Conservation (phyloP, 108 stramenopile species). For the Pelagomonas calceolata region DNA sequence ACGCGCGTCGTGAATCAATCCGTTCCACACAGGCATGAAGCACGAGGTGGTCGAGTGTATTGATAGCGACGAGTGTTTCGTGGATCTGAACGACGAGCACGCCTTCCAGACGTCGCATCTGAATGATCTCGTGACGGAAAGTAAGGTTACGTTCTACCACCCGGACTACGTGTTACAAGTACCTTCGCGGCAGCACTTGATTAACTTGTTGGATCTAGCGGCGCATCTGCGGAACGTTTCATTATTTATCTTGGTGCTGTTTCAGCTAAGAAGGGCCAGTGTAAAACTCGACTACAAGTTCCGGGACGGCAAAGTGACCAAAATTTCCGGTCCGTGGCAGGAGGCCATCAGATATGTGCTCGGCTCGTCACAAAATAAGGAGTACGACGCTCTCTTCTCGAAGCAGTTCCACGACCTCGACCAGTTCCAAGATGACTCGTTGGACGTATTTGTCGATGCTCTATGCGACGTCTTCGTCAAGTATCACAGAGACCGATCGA, state of each 20-base stretch:
- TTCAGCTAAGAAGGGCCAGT: slow-evolving; percentile 29
- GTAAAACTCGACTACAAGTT: slow-evolving; percentile 25
- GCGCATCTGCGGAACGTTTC: slow-evolving; percentile 35
- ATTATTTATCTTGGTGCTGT: slow-evolving; percentile 38
- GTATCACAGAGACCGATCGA: slow-evolving; percentile 42
- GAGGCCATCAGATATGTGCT: slow-evolving; percentile 38
- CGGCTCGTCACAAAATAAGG: slow-evolving; percentile 10
- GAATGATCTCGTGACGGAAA: slow-evolving; percentile 34
- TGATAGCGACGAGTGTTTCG: slow-evolving; percentile 23
- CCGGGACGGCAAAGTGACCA: slow-evolving; percentile 27
- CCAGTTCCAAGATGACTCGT: slow-evolving; percentile 27
- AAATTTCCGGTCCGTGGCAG: slow-evolving; percentile 33
- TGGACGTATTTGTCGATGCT: slow-evolving; percentile 34
- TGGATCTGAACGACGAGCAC: slow-evolving; percentile 43
- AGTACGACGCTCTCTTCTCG: slow-evolving; percentile 32
- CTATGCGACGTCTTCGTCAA: slow-evolving; percentile 35
- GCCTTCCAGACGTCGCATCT: slow-evolving; percentile 25
- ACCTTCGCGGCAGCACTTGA: slow-evolving; percentile 35
- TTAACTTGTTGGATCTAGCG: slow-evolving; percentile 43
- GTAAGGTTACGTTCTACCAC: slow-evolving; percentile 41
- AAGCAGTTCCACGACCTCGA: slow-evolving; percentile 40
- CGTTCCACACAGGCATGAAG: no score
- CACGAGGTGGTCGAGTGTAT: slow-evolving; percentile 43
- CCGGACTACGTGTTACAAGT: slow-evolving; percentile 38
- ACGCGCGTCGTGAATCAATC: no score